Evolutionary conservation across 768 basidiomycete genomes (phyloP).

Genomic region (Leucocoprinus birnbaumii): DNA sequence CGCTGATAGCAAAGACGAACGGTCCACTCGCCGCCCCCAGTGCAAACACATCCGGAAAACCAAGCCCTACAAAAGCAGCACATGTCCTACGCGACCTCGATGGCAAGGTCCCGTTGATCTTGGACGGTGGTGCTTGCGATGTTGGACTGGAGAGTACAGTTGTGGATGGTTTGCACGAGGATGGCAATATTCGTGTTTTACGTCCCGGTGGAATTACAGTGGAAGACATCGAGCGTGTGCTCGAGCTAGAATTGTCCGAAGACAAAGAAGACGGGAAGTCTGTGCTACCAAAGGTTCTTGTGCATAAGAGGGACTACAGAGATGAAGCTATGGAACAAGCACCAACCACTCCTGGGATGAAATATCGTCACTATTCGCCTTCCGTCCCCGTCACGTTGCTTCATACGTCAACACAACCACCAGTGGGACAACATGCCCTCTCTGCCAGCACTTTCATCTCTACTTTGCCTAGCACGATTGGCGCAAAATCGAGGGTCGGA

Average conservation of each 20-base stretch:
- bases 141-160: slow-evolving; percentile 97
- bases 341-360: slow-evolving; percentile 98
- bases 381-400: slow-evolving; percentile 81
- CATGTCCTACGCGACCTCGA: slow-evolving; percentile 81
- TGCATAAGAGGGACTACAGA: slow-evolving; percentile 75
- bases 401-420: slow-evolving; percentile 44
- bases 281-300: slow-evolving; percentile 58
- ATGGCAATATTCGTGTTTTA: slow-evolving; percentile 77
- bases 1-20: slow-evolving; percentile 73
- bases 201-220: slow-evolving; percentile 92
- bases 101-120: slow-evolving; percentile 70
- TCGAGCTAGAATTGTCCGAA: slow-evolving; percentile 36
- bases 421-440: slow-evolving; percentile 27
- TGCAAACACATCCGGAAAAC: slow-evolving; percentile 92
- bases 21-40: slow-evolving; percentile 90
- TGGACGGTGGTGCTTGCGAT: slow-evolving; percentile 90
- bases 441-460: slow-evolving; percentile 35
- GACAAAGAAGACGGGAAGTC: slow-evolving; percentile 1
- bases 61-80: slow-evolving; percentile 86
- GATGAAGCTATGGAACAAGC: slow-evolving; percentile 68
- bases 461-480: slow-evolving; percentile 27
- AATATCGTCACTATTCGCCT: slow-evolving; percentile 97
- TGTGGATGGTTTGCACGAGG: slow-evolving; percentile 77
- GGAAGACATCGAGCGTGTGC: slow-evolving; percentile 72
- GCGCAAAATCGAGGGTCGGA: slow-evolving; percentile 55